Evolutionary conservation across 192 early-diverging fungal species (phyloP), one percentile per base, ranked within the genome.

Genomic region (Haplosporangium gracile): DNA sequence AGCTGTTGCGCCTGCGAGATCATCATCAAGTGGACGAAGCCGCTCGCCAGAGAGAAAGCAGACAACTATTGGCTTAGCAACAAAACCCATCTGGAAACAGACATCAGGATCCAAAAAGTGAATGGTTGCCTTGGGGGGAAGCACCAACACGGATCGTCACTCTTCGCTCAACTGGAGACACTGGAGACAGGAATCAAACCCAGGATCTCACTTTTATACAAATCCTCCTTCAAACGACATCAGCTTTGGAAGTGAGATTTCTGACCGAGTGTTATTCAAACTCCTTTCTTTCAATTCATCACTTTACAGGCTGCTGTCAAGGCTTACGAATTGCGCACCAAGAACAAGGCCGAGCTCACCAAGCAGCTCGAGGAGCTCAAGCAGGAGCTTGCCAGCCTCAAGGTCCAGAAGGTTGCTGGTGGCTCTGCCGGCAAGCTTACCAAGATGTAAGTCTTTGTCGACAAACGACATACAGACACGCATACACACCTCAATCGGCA

Each of bases 331-430:
- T 93, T 99, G 90, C 95, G 97, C 89, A 94, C 92, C 87, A 96
- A 98, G 94, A 96, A 93, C 91, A 97, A 97, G 93, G 94, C 93
- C 76, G 96, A 99, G 90, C 93, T 99, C 49, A 91, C 91, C 80
- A 95, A 97, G 94, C 91, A 95, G 86, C 96, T 99, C 73, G 97
- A 97, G 83, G 95, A 97, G 82, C 94, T 98, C 85, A 98, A 98
- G 95, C 92, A 95, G 88, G 97, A 99, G 91, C 96, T 99, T 76
- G 90, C 96, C 81, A 91, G 93, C 77, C 95, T 99, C 87, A 96
- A 97, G 88, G 97, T 98, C 89, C 96, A 98, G 91, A 97, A 98
- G 96, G 93, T 96, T 80, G 92, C 97, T 81, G 94, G 94, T 85
- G 93, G 94, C 60, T 92, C 90, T 75, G 89, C 92, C 81, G 87